Evolutionary conservation across 148 eudicot genomes (phyloP).

Genomic region (Vaccinium myrtillus): DNA sequence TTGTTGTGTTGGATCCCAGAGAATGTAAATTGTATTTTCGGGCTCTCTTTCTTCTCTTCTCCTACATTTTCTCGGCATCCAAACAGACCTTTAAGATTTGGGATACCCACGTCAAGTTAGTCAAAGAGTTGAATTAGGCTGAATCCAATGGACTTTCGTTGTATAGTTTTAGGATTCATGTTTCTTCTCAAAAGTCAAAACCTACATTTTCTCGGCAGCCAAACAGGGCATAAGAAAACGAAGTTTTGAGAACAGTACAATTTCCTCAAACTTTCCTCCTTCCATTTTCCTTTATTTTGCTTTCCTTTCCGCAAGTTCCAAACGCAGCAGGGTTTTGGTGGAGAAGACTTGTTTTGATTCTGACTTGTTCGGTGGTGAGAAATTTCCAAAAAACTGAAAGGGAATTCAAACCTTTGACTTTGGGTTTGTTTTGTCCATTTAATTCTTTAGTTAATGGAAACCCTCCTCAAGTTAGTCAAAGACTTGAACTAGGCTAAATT

Average conservation of each 20-base stretch:
- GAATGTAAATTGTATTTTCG: neutral
- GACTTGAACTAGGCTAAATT: conserved; percentile 14
- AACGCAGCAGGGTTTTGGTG: neutral
- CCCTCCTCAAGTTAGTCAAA: conserved; percentile 11
- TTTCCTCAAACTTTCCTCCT: too few species aligned
- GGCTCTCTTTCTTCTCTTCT: neutral
- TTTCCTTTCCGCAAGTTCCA: too few species aligned
- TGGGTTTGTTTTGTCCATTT: neutral
- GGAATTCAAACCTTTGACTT: neutral
- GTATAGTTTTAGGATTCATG: neutral
- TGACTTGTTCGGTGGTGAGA: neutral
- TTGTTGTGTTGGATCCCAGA: conserved; percentile 6
- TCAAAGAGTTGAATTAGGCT: neutral
- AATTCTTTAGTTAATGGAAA: neutral
- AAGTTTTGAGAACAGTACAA: too few species aligned
- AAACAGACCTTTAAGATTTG: neutral
- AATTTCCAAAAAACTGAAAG: neutral
- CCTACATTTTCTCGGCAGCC: neutral
- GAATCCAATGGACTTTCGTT: neutral
- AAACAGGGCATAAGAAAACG: neutral
- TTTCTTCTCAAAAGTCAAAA: neutral
- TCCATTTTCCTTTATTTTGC: too few species aligned
- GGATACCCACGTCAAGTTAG: neutral
- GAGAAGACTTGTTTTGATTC: neutral
- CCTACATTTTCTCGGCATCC: neutral